phyloP scores from a whole-genome alignment of 2,329 filamentous ascomycete species.

The Leptographium radiaticola region DNA sequence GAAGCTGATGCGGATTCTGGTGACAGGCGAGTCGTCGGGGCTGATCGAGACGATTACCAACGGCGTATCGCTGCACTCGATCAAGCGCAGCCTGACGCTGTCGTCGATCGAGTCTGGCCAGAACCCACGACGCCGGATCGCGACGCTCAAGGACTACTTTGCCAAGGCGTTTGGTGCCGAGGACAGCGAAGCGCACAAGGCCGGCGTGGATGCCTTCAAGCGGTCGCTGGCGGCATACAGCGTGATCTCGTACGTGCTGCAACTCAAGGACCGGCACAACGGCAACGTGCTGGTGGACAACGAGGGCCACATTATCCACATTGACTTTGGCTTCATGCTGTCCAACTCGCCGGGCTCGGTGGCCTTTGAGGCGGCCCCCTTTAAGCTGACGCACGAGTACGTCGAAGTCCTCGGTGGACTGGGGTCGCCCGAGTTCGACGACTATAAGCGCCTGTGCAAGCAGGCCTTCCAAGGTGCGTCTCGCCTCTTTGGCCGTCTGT shows the following conservation, averaged over 20 bases:
- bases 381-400: constrained; percentile 74
- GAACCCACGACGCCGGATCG: constrained; percentile 63
- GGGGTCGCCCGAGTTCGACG: constrained; percentile 54
- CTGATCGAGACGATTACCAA: constrained; percentile 83
- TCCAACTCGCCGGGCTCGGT: constrained; percentile 76
- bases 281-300: constrained; percentile 79
- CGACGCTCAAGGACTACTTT: constrained; percentile 71
- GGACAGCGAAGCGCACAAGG: constrained; percentile 55
- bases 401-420: constrained; percentile 70
- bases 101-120: constrained; percentile 59
- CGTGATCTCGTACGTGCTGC: constrained; percentile 70
- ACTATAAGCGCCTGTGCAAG: constrained; percentile 70
- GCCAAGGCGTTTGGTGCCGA: constrained; percentile 64
- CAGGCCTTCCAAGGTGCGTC: constrained; percentile 63
- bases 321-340: constrained; percentile 84
- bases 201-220: constrained; percentile 66
- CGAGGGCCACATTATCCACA: constrained; percentile 76
- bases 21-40: constrained; percentile 73
- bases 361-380: constrained; percentile 75
- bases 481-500: not conserved
- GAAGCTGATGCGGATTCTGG: constrained; percentile 75
- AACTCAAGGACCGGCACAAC: constrained; percentile 78
- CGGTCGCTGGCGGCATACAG: constrained; percentile 75
- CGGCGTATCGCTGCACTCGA: constrained; percentile 72
- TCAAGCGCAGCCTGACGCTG: constrained; percentile 70